Percentiles rank a stretch among this genome's conserved stretches.
phyloP scores from a whole-genome alignment of 2,329 filamentous ascomycete genomes.

The Aspergillus tanneri region DNA sequence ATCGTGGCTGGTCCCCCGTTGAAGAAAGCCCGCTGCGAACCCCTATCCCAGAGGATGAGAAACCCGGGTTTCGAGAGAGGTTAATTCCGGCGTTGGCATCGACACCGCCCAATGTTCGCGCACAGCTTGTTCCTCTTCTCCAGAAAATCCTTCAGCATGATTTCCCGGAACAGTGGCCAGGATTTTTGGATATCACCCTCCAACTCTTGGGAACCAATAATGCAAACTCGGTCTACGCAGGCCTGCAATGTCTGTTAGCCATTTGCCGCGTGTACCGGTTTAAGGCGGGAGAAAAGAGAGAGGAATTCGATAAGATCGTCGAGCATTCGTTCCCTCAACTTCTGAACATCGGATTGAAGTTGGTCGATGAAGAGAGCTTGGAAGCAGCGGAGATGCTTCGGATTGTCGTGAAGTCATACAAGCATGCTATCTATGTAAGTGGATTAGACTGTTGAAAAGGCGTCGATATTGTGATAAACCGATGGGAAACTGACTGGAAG shows the following conservation, averaged over 20 bases:
- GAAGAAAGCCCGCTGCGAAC: slow-evolving; percentile 72
- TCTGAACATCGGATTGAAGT: slow-evolving; percentile 78
- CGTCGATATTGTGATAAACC: background rate
- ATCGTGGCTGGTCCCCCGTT: slow-evolving; percentile 79
- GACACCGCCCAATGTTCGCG: slow-evolving; percentile 76
- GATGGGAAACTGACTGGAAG: slow-evolving; percentile 29
- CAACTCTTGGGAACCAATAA: slow-evolving; percentile 86
- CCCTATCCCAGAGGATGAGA: slow-evolving; percentile 84
- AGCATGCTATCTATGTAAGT: slow-evolving; percentile 93
- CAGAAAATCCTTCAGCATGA: slow-evolving; percentile 96
- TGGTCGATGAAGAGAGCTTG: slow-evolving; percentile 86
- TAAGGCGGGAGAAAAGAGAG: slow-evolving; percentile 77
- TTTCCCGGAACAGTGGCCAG: slow-evolving; percentile 91
- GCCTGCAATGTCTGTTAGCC: slow-evolving; percentile 87
- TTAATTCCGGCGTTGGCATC: slow-evolving; percentile 84
- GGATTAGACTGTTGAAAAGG: slow-evolving; percentile 1
- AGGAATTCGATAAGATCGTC: slow-evolving; percentile 92
- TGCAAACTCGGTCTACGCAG: slow-evolving; percentile 82
- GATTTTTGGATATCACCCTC: slow-evolving; percentile 88
- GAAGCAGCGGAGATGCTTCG: slow-evolving; percentile 97
- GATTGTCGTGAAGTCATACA: slow-evolving; percentile 92
- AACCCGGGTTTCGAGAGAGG: slow-evolving; percentile 79
- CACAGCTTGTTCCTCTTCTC: slow-evolving; percentile 89
- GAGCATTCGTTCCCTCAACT: slow-evolving; percentile 86
- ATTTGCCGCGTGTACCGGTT: slow-evolving; percentile 96